Conservation (phyloP, 2,329 filamentous ascomycete genomes). For the Talaromyces sp. region DNA sequence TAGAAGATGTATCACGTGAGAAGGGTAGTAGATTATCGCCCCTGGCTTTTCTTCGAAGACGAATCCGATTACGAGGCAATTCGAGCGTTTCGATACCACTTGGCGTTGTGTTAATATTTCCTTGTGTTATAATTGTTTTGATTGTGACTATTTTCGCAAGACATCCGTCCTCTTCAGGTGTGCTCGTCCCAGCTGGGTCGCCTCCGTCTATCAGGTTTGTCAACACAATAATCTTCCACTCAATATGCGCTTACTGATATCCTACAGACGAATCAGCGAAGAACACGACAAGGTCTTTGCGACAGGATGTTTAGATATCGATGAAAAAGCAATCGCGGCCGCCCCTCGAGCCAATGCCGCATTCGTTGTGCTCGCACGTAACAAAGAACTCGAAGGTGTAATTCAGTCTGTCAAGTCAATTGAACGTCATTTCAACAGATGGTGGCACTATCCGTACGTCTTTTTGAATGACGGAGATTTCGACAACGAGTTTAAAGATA, state of each 20-base stretch:
- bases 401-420: conserved; percentile 97
- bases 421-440: conserved; percentile 97
- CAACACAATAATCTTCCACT: background rate
- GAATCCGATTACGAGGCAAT: conserved; percentile 84
- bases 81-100: conserved; percentile 89
- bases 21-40: conserved; percentile 45
- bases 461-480: conserved; percentile 98
- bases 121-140: conserved; percentile 82
- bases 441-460: conserved; percentile 98
- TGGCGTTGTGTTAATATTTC: conserved; percentile 88
- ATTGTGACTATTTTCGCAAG: conserved; percentile 86
- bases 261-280: conserved; percentile 83
- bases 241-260: background rate
- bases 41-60: conserved; percentile 78
- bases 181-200: conserved; percentile 82
- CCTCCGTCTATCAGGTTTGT: conserved; percentile 84
- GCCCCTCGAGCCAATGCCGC: conserved; percentile 85
- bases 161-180: conserved; percentile 77
- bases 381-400: conserved; percentile 94
- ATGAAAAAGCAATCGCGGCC: conserved; percentile 66
- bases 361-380: conserved; percentile 91
- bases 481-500: conserved; percentile 88
- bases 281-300: conserved; percentile 96
- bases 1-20: conserved; percentile 47
- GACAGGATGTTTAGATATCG: conserved; percentile 74